Evolutionary conservation across 441 rosid genomes (phyloP), one percentile per base, ranked within the genome.

Genomic region (Raphanus hybrid): DNA sequence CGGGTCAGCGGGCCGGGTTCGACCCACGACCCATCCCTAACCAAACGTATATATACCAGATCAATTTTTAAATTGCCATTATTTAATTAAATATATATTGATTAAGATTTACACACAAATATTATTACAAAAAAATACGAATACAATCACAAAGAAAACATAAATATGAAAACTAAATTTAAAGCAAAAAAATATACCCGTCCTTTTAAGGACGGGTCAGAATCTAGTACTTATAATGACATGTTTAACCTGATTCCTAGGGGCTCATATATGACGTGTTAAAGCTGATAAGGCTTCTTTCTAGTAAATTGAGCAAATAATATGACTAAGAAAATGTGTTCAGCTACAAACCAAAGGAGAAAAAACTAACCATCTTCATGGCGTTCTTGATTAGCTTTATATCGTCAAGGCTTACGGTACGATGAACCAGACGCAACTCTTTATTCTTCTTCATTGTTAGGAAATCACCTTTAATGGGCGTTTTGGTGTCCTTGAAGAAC

Each of bases 401-500:
- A 32, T 84, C 87, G 16, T 82, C 83, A n/a, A 84, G 58, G 68
- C 78, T 75, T 26, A 84, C 76, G 4, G 75, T 84, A 18, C 72
- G 82, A 70, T 85, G 80, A 26, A 82, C 85, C 66, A 85, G 59
- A 64, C 69, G 35, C 77, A 73, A 57, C 8, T 77, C 65, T 35
- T 52, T 80, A 37, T 1, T 11, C 50, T 48, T 63, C 64, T 72
- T 75, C 7, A 34, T 54, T 3, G 27, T 14, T 34, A 73, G 72
- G 8, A 68, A 62, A 15, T 60, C 81, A 6, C 83, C 86, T 75
- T 85, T 85, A 27, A 87, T 64, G 41, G 88, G 88, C 70, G 82
- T 85, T 62, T 76, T 62, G 3, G 87, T 80, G 27, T 87, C 90
- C 69, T 80, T 70, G 71, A 83, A 64, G 62, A 80, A 83, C 72